phyloP scores from a whole-genome alignment of 2,329 filamentous ascomycete genomes.

The Alternaria metachromatica region DNA sequence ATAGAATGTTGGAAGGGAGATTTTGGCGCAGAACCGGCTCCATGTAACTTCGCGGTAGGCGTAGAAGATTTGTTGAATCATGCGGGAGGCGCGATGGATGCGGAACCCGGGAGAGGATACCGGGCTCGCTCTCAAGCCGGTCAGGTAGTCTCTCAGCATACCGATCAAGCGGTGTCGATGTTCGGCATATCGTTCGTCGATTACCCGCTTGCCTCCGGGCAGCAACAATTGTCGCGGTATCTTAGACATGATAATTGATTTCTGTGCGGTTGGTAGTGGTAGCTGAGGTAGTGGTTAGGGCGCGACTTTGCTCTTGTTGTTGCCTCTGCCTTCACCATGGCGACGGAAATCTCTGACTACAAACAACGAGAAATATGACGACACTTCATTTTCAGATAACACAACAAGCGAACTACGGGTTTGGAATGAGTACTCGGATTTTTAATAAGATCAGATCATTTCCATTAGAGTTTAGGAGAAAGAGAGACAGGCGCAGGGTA shows the following conservation, averaged over 20 bases:
- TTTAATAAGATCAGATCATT: neutral
- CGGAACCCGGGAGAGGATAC: neutral
- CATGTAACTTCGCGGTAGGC: neutral
- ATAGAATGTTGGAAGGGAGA: neutral
- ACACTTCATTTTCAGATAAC: neutral
- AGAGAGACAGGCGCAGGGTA: neutral
- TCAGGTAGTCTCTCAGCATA: neutral
- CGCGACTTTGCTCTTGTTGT: neutral
- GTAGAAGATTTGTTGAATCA: neutral
- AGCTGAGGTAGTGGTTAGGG: neutral
- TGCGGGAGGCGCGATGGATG: neutral
- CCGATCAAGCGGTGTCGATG: neutral
- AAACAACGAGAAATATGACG: neutral
- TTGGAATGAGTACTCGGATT: neutral
- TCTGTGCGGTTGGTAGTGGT: neutral
- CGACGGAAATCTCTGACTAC: neutral
- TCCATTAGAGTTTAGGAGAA: neutral
- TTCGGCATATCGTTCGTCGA: neutral
- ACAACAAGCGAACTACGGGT: no score
- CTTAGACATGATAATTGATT: neutral
- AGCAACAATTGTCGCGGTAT: neutral
- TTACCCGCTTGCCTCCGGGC: neutral
- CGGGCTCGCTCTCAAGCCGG: neutral
- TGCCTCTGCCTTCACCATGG: neutral
- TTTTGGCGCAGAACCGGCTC: neutral